A percentile compares a stretch with the other conserved stretches of the same genome.
Evolutionary conservation across 1,284 basidiomycete species (phyloP).

Genomic region (Rhodotorula sp.): DNA sequence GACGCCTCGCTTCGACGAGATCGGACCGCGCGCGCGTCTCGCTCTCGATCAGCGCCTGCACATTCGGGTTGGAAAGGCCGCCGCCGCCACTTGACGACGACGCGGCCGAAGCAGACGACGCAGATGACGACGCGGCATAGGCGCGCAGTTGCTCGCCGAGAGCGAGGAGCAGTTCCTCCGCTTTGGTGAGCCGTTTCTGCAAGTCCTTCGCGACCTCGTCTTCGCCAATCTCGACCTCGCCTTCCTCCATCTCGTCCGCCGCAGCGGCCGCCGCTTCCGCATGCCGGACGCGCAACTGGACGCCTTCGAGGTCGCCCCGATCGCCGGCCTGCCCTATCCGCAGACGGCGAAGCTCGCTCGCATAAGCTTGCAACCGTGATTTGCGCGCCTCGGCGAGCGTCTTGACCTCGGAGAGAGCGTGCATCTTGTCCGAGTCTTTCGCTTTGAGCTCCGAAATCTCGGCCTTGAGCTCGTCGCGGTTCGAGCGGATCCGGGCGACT

Average conservation of each 20-base stretch:
- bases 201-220: conserved; percentile 64
- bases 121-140: conserved; percentile 20
- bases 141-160: conserved; percentile 36
- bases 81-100: neutral
- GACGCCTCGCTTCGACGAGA: conserved; percentile 52
- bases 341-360: conserved; percentile 71
- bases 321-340: conserved; percentile 74
- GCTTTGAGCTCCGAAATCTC: conserved; percentile 72
- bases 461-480: conserved; percentile 70
- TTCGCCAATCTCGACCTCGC: conserved; percentile 43
- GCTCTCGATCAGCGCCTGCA: conserved; percentile 40
- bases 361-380: conserved; percentile 71
- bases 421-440: conserved; percentile 62
- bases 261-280: conserved; percentile 10
- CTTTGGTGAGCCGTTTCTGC: conserved; percentile 58
- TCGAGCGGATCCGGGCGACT: conserved; percentile 69
- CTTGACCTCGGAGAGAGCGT: conserved; percentile 70
- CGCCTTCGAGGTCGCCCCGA: conserved; percentile 66
- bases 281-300: conserved; percentile 58
- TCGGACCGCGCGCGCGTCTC: conserved; percentile 60
- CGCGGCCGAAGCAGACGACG: neutral
- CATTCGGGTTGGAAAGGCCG: conserved; percentile 14
- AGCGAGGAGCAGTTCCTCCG: conserved; percentile 51
- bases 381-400: conserved; percentile 67
- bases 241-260: conserved; percentile 46